Evolutionary conservation across 2,329 filamentous ascomycete species (phyloP), one percentile per base, ranked within the genome.

Genomic region (Mycocentrospora acerina): DNA sequence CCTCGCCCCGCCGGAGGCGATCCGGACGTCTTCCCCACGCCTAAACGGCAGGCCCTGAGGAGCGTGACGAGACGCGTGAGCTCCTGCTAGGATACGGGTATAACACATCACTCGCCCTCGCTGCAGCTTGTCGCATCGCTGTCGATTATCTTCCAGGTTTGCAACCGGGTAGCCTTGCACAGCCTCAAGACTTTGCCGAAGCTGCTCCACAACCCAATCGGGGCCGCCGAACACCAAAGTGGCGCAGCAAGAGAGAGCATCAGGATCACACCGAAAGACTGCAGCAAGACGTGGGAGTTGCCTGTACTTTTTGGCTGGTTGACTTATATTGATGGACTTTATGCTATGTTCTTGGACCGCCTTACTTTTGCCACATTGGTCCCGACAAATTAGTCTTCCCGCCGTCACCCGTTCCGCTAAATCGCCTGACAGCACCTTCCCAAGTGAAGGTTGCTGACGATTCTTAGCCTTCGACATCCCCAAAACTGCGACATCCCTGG

Each of bases 361-460:
- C 46, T 39, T 47, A 40, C 32, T 39, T 53, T 67, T 40, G 64
- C 62, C 64, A 65, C 62, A 56, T 52, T 55, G 56, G 46, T 52
- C 48, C 55, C 50, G 41, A 45, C 50, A 50, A 43, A 41, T 51
- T 53, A 60, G 50, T 45, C 47, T 42, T 49, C 53, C 54, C 59
- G 46, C 55, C 35, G 38, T 51, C 51, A 46, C 40, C 49, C 46
- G 35, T 38, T 48, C 47, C 43, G 35, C 48, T 47, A 51, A 51
- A 48, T 48, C 39, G 52, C 48, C 54, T 43, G 32, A 57, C 55
- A 40, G 35, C 41, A 49, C 39, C 45, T 40, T 40, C 41, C 55
- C 51, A 49, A 65, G 62, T 60, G 60, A 62, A 35, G 33, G n/a
- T 45, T 60, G 62, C 60, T 64, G 53, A 66, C 60, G 32, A 45